A percentile compares a stretch with the other conserved stretches of the same genome.
These are phyloP conservation scores for Nymphaea thermarum DNA, from an alignment of 164 flowering plant species.

Conservation along the genomic window DNA sequence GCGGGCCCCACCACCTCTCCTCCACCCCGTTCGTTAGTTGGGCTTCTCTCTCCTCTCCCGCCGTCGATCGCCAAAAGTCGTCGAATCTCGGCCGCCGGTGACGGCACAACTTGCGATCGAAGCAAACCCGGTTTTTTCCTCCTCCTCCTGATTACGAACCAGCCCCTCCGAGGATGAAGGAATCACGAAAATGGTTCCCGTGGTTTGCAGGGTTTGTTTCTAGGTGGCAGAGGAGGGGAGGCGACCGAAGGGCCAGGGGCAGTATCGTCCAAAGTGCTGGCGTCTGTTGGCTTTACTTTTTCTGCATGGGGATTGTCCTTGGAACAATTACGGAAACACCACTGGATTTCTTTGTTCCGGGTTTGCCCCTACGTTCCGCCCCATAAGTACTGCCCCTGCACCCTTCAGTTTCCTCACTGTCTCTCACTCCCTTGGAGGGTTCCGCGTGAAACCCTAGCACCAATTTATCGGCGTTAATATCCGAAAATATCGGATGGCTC, in stretches of 20 bases:
- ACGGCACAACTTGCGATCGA: conserved; percentile 19
- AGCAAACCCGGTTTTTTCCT: conserved; percentile 10
- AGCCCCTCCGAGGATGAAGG: not conserved
- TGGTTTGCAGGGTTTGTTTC: too few relatives aligned
- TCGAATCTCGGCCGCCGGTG: not conserved
- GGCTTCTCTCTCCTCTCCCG: not conserved
- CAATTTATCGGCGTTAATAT: not conserved
- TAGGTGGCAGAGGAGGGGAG: too few relatives aligned
- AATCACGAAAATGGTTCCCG: not conserved
- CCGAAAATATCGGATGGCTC: not conserved
- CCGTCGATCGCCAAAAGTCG: not conserved
- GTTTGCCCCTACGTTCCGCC: not conserved
- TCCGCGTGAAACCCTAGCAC: not conserved
- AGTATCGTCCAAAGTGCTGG: too few relatives aligned
- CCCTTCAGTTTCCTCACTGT: conserved; percentile 9
- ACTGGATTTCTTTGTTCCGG: not conserved
- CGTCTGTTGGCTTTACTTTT: too few relatives aligned
- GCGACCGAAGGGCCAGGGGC: too few relatives aligned
- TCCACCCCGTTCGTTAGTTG: not conserved
- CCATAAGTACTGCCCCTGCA: conserved; percentile 32
- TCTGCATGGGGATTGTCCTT: not conserved
- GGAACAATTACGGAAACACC: not conserved
- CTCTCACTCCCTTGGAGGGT: not conserved
- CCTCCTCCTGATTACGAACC: too few relatives aligned
- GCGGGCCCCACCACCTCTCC: conserved; percentile 14